phyloP scores from a whole-genome alignment of 129 eudicot species.

The Chrysanthemum seticuspe region DNA sequence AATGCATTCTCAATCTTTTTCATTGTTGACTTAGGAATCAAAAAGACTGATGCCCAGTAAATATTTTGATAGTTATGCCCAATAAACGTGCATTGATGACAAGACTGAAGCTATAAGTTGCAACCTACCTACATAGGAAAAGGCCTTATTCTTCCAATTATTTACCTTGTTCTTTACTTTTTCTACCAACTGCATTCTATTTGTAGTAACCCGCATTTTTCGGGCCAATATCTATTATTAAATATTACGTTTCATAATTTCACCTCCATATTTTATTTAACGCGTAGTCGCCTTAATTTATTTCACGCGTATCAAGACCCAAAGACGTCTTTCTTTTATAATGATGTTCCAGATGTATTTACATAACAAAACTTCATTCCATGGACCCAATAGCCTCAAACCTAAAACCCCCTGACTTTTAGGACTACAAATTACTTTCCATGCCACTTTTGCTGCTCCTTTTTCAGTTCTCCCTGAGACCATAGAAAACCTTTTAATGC shows the following conservation, averaged over 20 bases:
- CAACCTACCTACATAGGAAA: background rate
- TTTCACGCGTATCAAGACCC: too few species aligned
- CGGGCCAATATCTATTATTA: too few species aligned
- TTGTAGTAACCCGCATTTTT: too few species aligned
- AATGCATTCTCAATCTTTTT: background rate
- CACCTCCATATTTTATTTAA: too few species aligned
- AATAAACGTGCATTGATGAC: too few species aligned
- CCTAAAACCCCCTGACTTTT: background rate
- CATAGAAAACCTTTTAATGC: background rate
- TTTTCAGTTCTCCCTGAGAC: background rate
- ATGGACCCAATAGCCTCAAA: background rate
- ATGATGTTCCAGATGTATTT: too few species aligned
- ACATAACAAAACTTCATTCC: background rate
- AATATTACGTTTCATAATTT: too few species aligned
- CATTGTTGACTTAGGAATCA: background rate
- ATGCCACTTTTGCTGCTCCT: background rate
- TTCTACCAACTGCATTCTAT: background rate
- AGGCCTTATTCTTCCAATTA: background rate
- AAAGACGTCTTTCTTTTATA: background rate
- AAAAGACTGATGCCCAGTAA: too few species aligned
- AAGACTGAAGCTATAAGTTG: background rate
- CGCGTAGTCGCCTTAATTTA: too few species aligned
- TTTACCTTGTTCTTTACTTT: background rate
- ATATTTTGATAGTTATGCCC: too few species aligned
- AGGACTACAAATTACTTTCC: background rate